A percentile compares a stretch with the other conserved stretches of the same genome.
phyloP scores from a whole-genome alignment of 2,329 filamentous ascomycete species.

The Drechslerella dactyloides region DNA sequence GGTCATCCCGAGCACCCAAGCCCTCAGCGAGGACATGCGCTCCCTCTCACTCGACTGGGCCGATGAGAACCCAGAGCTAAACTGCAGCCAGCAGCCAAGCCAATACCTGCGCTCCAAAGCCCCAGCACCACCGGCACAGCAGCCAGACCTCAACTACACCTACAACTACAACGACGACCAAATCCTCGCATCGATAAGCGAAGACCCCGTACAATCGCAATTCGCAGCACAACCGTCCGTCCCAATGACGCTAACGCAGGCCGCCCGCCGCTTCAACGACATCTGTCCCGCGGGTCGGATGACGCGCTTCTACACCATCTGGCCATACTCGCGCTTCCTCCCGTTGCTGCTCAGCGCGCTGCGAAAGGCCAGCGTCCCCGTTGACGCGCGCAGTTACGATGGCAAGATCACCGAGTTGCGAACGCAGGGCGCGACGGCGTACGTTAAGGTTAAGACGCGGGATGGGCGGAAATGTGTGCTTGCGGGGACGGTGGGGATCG shows the following conservation, averaged over 20 bases:
- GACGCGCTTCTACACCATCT: slow-evolving; percentile 88
- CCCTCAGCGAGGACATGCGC: slow-evolving; percentile 36
- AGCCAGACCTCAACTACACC: slow-evolving; percentile 47
- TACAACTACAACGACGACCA: slow-evolving; percentile 50
- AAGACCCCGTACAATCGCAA: slow-evolving; percentile 66
- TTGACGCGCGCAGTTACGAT: slow-evolving; percentile 52
- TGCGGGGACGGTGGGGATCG: slow-evolving; percentile 75
- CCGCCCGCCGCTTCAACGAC: slow-evolving; percentile 84
- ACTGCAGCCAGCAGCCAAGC: slow-evolving; percentile 71
- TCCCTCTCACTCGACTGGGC: slow-evolving; percentile 44
- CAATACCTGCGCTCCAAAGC: slow-evolving; percentile 70
- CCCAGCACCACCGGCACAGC: slow-evolving; percentile 66
- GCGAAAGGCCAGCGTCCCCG: slow-evolving; percentile 79
- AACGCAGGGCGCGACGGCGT: slow-evolving; percentile 59
- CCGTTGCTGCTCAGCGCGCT: slow-evolving; percentile 81
- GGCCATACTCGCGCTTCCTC: slow-evolving; percentile 75
- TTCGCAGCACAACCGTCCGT: slow-evolving; percentile 81
- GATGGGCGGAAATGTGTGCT: slow-evolving; percentile 75
- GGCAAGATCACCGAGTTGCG: slow-evolving; percentile 28
- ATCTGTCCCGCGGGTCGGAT: slow-evolving; percentile 87
- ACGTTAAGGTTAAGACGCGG: slow-evolving; percentile 70
- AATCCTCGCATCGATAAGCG: slow-evolving; percentile 41
- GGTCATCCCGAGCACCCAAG: slow-evolving; percentile 37
- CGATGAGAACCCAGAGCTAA: slow-evolving; percentile 41
- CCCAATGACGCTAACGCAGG: slow-evolving; percentile 84